phyloP scores from a whole-genome alignment of 2,329 filamentous ascomycete species.

The Aurifilum marmelostoma region DNA sequence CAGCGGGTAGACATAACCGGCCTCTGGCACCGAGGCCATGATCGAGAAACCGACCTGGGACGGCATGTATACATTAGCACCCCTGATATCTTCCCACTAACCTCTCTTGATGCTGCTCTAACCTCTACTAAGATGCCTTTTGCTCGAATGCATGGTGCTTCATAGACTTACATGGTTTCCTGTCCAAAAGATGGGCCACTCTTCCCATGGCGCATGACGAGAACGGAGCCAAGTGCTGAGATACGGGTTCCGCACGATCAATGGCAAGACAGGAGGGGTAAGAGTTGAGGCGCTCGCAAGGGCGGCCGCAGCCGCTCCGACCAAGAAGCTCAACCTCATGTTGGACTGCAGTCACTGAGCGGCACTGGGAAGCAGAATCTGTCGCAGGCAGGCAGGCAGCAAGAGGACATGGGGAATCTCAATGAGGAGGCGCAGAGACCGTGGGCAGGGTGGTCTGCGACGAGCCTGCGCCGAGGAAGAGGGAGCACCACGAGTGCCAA shows the following conservation, averaged over 20 bases:
- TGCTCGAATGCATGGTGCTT: not conserved
- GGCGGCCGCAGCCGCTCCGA: constrained; percentile 41
- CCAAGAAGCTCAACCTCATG: constrained; percentile 38
- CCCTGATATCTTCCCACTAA: not conserved
- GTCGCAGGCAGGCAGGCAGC: not conserved
- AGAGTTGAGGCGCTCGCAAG: constrained; percentile 53
- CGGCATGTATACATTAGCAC: constrained; percentile 15
- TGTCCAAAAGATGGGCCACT: constrained; percentile 72
- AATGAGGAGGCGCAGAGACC: not conserved
- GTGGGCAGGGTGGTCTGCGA: constrained; percentile 13
- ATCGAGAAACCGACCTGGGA: constrained; percentile 53
- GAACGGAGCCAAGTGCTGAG: constrained; percentile 65
- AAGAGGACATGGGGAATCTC: not conserved
- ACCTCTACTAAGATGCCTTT: not conserved
- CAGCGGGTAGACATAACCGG: constrained; percentile 51
- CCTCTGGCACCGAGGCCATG: constrained; percentile 50
- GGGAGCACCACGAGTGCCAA: not conserved
- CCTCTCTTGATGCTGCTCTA: not conserved
- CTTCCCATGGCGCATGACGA: constrained; percentile 74
- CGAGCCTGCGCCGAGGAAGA: constrained; percentile 24
- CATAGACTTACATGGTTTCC: constrained; percentile 36
- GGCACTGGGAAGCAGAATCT: not conserved
- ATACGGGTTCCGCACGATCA: constrained; percentile 64
- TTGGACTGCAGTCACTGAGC: constrained; percentile 12
- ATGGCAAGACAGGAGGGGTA: constrained; percentile 59